Evolutionary conservation across 805 yeast species (phyloP).

Genomic region (Nakazawaea populi): DNA sequence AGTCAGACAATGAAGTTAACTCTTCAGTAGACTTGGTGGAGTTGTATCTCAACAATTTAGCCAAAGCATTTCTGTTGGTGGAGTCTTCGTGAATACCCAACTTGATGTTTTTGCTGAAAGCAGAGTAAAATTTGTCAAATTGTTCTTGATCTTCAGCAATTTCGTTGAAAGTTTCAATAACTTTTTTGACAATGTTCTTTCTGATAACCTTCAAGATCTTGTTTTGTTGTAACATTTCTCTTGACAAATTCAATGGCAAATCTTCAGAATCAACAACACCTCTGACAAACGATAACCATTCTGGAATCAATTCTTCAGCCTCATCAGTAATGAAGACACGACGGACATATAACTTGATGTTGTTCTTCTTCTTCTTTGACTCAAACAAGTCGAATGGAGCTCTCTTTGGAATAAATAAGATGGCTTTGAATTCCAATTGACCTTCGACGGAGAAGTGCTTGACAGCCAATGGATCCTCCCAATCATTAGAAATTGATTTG

Average conservation of each 20-base stretch:
- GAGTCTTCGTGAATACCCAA: conserved; percentile 99
- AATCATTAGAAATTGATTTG: conserved; percentile 98
- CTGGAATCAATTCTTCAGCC: conserved; percentile 98
- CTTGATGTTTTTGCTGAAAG: conserved; percentile 96
- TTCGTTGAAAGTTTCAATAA: conserved; percentile 98
- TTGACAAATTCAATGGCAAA: conserved; percentile 97
- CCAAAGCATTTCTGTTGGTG: conserved; percentile 93
- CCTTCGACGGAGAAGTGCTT: conserved; percentile 99
- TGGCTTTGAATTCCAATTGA: conserved; percentile 98
- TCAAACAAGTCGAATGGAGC: conserved; percentile 99
- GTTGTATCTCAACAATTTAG: conserved; percentile 95
- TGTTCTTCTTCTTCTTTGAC: conserved; percentile 97
- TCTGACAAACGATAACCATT: conserved; percentile 94
- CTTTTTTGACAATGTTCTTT: conserved; percentile 98
- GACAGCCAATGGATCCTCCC: conserved; percentile 99
- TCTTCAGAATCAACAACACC: conserved; percentile 99
- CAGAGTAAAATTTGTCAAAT: conserved; percentile 96
- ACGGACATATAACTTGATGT: conserved; percentile 97
- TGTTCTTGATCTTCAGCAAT: conserved; percentile 98
- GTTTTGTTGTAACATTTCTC: conserved; percentile 99
- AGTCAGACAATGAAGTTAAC: conserved; percentile 90
- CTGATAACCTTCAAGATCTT: conserved; percentile 98
- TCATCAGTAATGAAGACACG: conserved; percentile 99
- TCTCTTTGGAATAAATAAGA: conserved; percentile 95
- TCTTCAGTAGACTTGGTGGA: conserved; percentile 95